Base-by-base conservation (phyloP, 2,329 filamentous ascomycete species). In the Shiraia sp. region DNA sequence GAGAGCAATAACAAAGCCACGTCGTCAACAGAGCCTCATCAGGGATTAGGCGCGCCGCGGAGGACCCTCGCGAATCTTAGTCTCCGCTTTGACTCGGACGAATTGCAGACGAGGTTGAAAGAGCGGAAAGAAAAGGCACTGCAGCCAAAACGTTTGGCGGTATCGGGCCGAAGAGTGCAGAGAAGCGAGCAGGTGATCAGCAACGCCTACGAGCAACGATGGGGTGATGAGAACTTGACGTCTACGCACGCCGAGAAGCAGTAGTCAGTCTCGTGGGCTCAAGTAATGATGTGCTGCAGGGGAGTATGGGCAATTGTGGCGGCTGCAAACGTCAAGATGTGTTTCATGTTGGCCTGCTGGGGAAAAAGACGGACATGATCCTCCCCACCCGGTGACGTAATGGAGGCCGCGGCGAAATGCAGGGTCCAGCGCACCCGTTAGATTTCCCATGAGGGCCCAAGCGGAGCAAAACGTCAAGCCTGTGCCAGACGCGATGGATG, bases 371-470 rank as follows among this genome's bases (percentile, higher is more conserved):
- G 14, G 27, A 31, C 27, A 24, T 23, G 26, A 36, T 43, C 35
- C 24, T 36, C 47, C 40, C 26, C 28, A 36, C 29, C 15, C 40
- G 25, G 42, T 60, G 57, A 60, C 57, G 57, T 59, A 59, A 48
- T 16, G 23, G 36, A 42, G 16, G 36, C 24, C 37, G 41, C 45
- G 42, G 4, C 19, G 19, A 49, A 28, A 43, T 58, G 53, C 51
- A 53, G 40, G 22, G 23, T 28, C 24, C 19, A 34, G 37, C 31
- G 40, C 14, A 42, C 41, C 42, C 47, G 44, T 48, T 42, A 35
- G 40, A n/a, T n/a, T n/a, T n/a, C n/a, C n/a, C n/a, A n/a, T n/a
- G n/a, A n/a, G n/a, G n/a, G n/a, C n/a, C n/a, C n/a, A 40, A 32
- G 36, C 33, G 35, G 35, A 22, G 27, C 37, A 46, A 40, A 27